Evolutionary conservation across 2,329 filamentous ascomycete species (phyloP).

Genomic region (Epichloe gansuensis): DNA sequence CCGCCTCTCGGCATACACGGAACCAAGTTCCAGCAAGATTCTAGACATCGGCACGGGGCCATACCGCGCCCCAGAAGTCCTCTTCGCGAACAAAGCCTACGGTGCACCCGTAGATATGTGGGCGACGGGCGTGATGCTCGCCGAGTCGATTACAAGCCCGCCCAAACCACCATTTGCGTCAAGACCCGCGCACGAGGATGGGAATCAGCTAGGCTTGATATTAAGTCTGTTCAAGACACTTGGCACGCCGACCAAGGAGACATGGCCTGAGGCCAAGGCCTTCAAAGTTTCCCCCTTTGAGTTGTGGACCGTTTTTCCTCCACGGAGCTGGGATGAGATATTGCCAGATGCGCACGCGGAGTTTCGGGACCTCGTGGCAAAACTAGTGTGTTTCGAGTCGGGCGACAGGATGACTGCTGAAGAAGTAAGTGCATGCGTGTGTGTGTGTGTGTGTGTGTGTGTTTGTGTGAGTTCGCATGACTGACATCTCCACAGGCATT

Average conservation of each 20-base stretch:
- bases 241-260: conserved; percentile 68
- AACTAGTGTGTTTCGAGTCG: conserved; percentile 58
- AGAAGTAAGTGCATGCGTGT: conserved; percentile 16
- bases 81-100: conserved; percentile 76
- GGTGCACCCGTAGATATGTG: conserved; percentile 70
- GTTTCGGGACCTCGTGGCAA: conserved; percentile 53
- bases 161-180: conserved; percentile 68
- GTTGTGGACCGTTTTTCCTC: conserved; percentile 68
- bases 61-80: conserved; percentile 79
- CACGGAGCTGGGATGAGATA: conserved; percentile 55
- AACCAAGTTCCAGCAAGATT: conserved; percentile 62
- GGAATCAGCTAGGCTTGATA: conserved; percentile 83
- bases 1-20: conserved; percentile 41
- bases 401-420: conserved; percentile 54
- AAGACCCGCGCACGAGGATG: conserved; percentile 58
- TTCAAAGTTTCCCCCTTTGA: conserved; percentile 75
- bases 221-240: conserved; percentile 85
- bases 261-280: conserved; percentile 66
- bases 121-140: conserved; percentile 73
- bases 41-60: conserved; percentile 88
- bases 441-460: too few species aligned
- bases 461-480: not conserved
- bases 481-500: conserved; percentile 11
- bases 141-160: conserved; percentile 51
- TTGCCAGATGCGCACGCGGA: conserved; percentile 46